Percentiles rank a stretch among this genome's conserved stretches.
These are phyloP conservation scores for Pestalotiopsis sp. DNA, from an alignment of 2,329 filamentous ascomycete genomes.

Conservation along the genomic window DNA sequence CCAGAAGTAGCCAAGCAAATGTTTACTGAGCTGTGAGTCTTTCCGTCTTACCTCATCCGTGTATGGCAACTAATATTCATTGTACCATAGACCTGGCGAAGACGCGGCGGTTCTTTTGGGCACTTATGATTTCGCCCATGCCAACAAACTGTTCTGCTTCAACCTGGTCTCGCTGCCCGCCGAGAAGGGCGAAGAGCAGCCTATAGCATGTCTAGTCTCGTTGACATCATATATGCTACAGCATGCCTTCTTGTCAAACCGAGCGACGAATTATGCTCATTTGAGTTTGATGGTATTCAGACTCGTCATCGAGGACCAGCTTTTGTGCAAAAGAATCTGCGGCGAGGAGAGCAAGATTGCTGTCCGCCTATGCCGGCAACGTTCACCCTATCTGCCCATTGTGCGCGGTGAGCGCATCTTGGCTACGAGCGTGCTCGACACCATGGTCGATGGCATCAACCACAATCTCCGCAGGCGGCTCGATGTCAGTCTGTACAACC, in stretches of 20 bases:
- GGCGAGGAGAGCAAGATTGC: constrained; percentile 73
- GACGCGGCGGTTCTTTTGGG: constrained; percentile 81
- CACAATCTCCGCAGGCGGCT: constrained; percentile 88
- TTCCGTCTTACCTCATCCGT: not conserved
- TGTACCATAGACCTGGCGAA: constrained; percentile 69
- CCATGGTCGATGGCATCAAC: constrained; percentile 87
- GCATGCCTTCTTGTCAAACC: constrained; percentile 82
- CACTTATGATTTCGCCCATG: constrained; percentile 90
- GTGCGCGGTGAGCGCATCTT: constrained; percentile 74
- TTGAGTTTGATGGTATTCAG: constrained; percentile 84
- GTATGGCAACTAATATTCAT: not conserved
- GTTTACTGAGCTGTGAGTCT: constrained; percentile 75
- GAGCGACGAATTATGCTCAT: constrained; percentile 81
- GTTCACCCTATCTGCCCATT: constrained; percentile 81
- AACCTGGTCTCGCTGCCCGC: constrained; percentile 71
- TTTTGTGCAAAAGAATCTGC: constrained; percentile 82
- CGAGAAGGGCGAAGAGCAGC: constrained; percentile 69
- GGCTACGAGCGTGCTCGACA: constrained; percentile 78
- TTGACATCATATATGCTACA: constrained; percentile 91
- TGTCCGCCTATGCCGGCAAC: constrained; percentile 86
- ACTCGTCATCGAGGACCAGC: constrained; percentile 82
- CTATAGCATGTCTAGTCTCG: constrained; percentile 82
- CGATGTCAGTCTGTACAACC: constrained; percentile 82
- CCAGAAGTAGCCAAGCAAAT: constrained; percentile 81
- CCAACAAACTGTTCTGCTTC: constrained; percentile 94